Conservation (phyloP, 1,284 basidiomycete genomes). For the Rhodofomes roseus region DNA sequence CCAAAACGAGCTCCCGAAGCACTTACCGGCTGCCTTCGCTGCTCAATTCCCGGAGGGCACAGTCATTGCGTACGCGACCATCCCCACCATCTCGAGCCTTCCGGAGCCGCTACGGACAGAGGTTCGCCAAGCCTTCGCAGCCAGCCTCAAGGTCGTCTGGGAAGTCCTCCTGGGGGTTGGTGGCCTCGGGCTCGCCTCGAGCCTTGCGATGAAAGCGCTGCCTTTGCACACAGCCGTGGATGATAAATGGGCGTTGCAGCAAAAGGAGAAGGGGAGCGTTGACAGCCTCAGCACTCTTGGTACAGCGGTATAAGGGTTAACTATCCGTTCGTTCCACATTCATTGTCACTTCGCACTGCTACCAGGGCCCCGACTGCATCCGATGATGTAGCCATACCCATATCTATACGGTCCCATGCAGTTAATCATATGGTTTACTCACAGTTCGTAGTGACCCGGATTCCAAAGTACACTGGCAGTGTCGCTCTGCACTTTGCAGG, state of each 20-base stretch:
- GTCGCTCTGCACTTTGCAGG: too few species aligned
- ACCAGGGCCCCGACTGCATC: too few species aligned
- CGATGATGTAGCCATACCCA: too few species aligned
- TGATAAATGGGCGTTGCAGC: constrained; percentile 12
- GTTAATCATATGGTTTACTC: too few species aligned
- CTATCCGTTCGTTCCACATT: too few species aligned
- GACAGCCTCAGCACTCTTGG: too few species aligned
- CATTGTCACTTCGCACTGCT: too few species aligned
- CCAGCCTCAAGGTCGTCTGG: constrained; percentile 31
- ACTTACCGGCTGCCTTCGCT: constrained; percentile 32
- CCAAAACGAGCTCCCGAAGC: constrained; percentile 33
- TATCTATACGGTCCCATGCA: too few species aligned
- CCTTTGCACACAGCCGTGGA: constrained; percentile 29
- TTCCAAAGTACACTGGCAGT: too few species aligned
- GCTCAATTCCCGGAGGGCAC: constrained; percentile 27
- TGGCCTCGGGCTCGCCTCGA: constrained; percentile 28
- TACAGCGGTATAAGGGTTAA: background rate
- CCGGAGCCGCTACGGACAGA: constrained; percentile 27
- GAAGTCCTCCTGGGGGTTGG: constrained; percentile 31
- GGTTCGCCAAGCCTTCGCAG: constrained; percentile 34
- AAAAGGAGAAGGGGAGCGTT: constrained; percentile 3
- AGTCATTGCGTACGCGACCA: constrained; percentile 34
- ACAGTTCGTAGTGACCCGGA: too few species aligned
- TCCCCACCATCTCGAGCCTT: constrained; percentile 32
- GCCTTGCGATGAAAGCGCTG: constrained; percentile 31